Evolutionary conservation across 139 green algal genomes (phyloP).

Genomic region (Spirogloea muscicola): DNA sequence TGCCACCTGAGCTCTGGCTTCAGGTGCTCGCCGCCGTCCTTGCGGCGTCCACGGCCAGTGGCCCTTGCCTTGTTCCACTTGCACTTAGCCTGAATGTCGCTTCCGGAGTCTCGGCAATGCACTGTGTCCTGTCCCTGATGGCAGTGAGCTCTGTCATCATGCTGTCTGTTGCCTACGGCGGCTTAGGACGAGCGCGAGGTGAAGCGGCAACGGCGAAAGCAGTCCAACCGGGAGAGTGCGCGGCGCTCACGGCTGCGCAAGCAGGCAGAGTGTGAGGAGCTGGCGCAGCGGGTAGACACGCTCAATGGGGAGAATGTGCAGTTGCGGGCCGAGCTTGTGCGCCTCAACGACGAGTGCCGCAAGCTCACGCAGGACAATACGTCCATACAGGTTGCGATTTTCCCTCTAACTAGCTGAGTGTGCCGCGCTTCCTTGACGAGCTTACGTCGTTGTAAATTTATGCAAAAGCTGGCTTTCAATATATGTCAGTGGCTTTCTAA

Average conservation of each 20-base stretch:
- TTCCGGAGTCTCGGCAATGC: too few relatives aligned
- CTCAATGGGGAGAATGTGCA: conserved; percentile 50
- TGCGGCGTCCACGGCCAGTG: too few relatives aligned
- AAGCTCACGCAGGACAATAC: conserved; percentile 17
- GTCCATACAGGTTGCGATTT: conserved; percentile 31
- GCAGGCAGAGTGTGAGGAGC: conserved; percentile 72
- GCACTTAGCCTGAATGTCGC: too few relatives aligned
- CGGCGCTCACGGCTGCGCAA: conserved; percentile 76
- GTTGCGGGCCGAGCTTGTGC: conserved; percentile 40
- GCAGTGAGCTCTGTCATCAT: neutral
- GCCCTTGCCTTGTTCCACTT: too few relatives aligned
- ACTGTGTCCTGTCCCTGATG: too few relatives aligned
- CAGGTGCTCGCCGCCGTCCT: too few relatives aligned
- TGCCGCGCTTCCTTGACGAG: too few relatives aligned
- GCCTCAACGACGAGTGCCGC: conserved; percentile 28
- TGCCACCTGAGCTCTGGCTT: conserved; percentile 6
- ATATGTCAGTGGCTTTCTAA: too few relatives aligned
- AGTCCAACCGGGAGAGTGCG: conserved; percentile 81
- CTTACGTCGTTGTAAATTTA: too few relatives aligned
- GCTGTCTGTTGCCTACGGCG: neutral
- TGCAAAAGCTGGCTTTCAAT: too few relatives aligned
- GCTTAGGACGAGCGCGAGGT: conserved; percentile 69
- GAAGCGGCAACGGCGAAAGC: conserved; percentile 76
- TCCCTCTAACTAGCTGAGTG: too few relatives aligned
- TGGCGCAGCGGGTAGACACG: conserved; percentile 54